phyloP scores from a whole-genome alignment of 768 basidiomycete species.

The Rubroboletus pulcherrimus region DNA sequence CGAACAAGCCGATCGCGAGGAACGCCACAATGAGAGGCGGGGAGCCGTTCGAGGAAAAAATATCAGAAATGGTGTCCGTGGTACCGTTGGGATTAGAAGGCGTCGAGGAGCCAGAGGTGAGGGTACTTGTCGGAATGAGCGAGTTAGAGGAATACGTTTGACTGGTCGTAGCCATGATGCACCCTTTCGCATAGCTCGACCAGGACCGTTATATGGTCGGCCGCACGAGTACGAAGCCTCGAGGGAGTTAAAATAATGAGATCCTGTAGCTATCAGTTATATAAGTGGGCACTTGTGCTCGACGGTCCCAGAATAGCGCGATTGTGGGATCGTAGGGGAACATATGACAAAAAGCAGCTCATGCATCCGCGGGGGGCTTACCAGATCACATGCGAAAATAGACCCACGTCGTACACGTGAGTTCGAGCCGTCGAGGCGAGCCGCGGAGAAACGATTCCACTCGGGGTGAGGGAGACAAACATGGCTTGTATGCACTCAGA shows the following conservation, averaged over 20 bases:
- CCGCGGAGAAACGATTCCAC: background rate
- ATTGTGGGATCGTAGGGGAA: slow-evolving; percentile 10
- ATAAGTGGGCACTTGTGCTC: slow-evolving; percentile 2
- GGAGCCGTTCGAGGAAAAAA: slow-evolving; percentile 37
- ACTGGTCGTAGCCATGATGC: slow-evolving; percentile 16
- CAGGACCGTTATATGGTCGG: background rate
- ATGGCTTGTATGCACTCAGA: background rate
- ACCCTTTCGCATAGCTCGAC: slow-evolving; percentile 10
- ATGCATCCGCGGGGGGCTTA: background rate
- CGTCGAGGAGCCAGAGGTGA: background rate
- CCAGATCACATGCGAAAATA: slow-evolving; percentile 18
- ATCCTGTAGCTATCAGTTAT: slow-evolving; percentile 1
- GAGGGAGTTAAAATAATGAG: slow-evolving; percentile 8
- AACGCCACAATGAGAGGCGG: slow-evolving; percentile 59
- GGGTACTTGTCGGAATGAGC: slow-evolving; percentile 4
- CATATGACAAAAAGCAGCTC: background rate
- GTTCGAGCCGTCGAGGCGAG: background rate
- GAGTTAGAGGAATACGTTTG: slow-evolving; percentile 1
- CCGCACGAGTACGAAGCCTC: slow-evolving; percentile 10
- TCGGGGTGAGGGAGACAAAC: background rate
- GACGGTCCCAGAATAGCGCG: slow-evolving; percentile 1
- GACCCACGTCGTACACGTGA: background rate
- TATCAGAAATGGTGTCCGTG: background rate
- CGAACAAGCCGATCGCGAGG: slow-evolving; percentile 55
- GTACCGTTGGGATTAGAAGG: background rate